Base-by-base conservation (phyloP, 805 yeast species). In the Yarrowia sp. region DNA sequence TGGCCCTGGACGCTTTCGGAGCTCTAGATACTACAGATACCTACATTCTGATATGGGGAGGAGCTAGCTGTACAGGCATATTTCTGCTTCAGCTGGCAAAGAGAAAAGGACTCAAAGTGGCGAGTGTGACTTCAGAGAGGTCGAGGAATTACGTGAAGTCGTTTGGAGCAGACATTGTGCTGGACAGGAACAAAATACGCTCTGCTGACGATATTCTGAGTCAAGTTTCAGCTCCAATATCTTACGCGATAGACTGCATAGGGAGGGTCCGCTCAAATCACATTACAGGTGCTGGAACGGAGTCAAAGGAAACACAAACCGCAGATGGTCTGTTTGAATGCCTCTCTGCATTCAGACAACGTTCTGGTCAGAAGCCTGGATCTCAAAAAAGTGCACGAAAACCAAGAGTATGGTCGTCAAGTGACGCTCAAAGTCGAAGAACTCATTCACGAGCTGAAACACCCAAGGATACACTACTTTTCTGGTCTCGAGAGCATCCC, bases 121-220 rank as follows among this genome's bases (percentile, higher is more conserved):
- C 41, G 9, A 12, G 29, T 21, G 31, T 42, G 13, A 33, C 36
- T 6, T 29, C 36, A 5, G 16, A 39, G 18, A 19, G 25, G 9
- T 29, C 35, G 2, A 9, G 5, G 2, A 16, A 24, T 12, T 41
- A 41, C n/a, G 58, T 56, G 14, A 19, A 42, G 18, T 41, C 33
- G 7, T 56, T 36, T 24, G 61, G 59, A 19, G 61, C 61, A 6
- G 61, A 56, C 31, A 2, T 56, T 4, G 61, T 56, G 1, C 16
- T 56, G 0, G 36, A 56, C 16, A 24, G 61, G 21, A 14, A 5
- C 3, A 14, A 46, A 0, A 31, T 46, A 3, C 18, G 6, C 6
- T 14, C 53, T 3, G 16, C 12, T 3, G 12, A 18, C 3, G 53
- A 46, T 18, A 29, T 44, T 27, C 2, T n/a, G 5, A 21, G n/a